Percentiles rank a stretch among this genome's conserved stretches.
Conservation (phyloP, 805 yeast species). For the Saccharomycopsis selenospora region DNA sequence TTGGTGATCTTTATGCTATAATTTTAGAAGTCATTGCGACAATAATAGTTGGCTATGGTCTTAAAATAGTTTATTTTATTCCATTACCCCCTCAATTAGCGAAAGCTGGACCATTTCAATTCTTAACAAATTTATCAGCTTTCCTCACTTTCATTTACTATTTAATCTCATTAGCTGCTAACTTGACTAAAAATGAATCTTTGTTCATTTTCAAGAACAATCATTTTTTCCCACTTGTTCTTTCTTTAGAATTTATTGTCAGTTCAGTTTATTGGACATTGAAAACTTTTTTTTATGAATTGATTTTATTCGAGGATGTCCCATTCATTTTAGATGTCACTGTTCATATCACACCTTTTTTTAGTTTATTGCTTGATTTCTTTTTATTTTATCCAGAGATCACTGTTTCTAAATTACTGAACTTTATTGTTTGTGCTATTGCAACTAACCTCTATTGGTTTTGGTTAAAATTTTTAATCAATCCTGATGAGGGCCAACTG, state of each 20-base stretch:
- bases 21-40: not conserved
- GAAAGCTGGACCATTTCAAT: conserved; percentile 63
- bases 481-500: conserved; percentile 4
- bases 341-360: conserved; percentile 6
- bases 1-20: not conserved
- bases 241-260: conserved; percentile 3
- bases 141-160: conserved; percentile 39
- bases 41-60: conserved; percentile 1
- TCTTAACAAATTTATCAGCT: conserved; percentile 61
- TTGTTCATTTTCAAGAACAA: not conserved
- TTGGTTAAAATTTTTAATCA: conserved; percentile 6
- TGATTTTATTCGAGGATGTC: conserved; percentile 2
- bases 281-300: not conserved
- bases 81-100: conserved; percentile 42
- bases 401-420: not conserved
- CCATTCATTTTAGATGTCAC: conserved; percentile 1
- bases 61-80: conserved; percentile 9
- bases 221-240: not conserved
- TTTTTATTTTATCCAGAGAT: not conserved
- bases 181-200: not conserved
- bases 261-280: conserved; percentile 1
- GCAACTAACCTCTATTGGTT: conserved; percentile 1
- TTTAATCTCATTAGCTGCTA: conserved; percentile 10
- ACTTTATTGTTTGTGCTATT: not conserved
- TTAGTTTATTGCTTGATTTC: conserved; percentile 5